A percentile compares a stretch with the other conserved stretches of the same genome.
phyloP scores from a whole-genome alignment of 345 rosid species.

The thale cress (Arabidopsis thaliana) region TAIR10.1 NC_003070.9:5661501-5662000 shows the following conservation, averaged over 20 bases:
- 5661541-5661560: slow-evolving; percentile 97
- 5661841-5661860: slow-evolving; percentile 81
- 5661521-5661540: slow-evolving; percentile 99
- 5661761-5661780: neutral
- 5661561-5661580: slow-evolving; percentile 65
- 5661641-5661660: slow-evolving; percentile 2
- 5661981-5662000: slow-evolving; percentile 80
- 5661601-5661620: slow-evolving; percentile 19
- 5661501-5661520: slow-evolving; percentile 38
- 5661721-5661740: slow-evolving; percentile 16
- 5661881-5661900: slow-evolving; percentile 2
- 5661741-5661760: slow-evolving; percentile 10
- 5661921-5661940: slow-evolving; percentile 63
- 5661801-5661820: slow-evolving; percentile 26
- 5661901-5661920: slow-evolving; percentile 26
- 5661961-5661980: slow-evolving; percentile 88
- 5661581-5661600: slow-evolving; percentile 36
- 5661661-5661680: slow-evolving; percentile 14
- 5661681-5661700: slow-evolving; percentile 19
- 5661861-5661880: slow-evolving; percentile 77
- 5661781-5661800: slow-evolving; percentile 30
- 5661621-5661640: slow-evolving; percentile 16
- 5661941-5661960: slow-evolving; percentile 95
- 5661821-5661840: slow-evolving; percentile 83
- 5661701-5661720: slow-evolving; percentile 16